Percentiles rank a stretch among this genome's conserved stretches.
Evolutionary conservation across 306 rosid genomes (phyloP).

Genomic region (Fragaria ananassa): DNA sequence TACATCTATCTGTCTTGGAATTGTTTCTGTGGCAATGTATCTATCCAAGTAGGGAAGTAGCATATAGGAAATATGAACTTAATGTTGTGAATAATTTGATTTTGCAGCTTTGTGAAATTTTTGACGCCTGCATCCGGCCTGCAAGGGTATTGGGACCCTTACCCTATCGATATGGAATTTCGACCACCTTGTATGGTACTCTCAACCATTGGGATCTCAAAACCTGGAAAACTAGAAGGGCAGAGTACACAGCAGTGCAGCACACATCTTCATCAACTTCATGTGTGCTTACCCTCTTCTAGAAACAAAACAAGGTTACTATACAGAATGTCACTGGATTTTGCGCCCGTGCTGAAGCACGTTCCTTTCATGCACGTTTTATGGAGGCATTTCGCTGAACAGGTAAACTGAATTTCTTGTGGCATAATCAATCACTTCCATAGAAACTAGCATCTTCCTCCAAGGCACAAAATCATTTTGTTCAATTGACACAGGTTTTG

Average conservation of each 20-base stretch:
- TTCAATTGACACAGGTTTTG: conserved; percentile 49
- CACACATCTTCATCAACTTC: conserved; percentile 91
- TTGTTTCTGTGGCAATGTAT: background rate
- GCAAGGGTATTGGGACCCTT: conserved; percentile 97
- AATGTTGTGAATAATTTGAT: conserved; percentile 27
- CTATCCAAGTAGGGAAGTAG: background rate
- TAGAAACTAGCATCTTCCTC: background rate
- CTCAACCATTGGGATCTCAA: conserved; percentile 91
- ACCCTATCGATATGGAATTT: conserved; percentile 96
- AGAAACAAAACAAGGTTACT: conserved; percentile 74
- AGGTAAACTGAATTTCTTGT: conserved; percentile 41
- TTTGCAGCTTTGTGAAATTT: conserved; percentile 80
- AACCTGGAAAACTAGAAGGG: conserved; percentile 88
- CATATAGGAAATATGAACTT: background rate
- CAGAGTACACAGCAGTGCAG: conserved; percentile 64
- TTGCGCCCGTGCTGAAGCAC: conserved; percentile 78
- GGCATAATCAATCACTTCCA: background rate
- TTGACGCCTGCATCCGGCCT: conserved; percentile 84
- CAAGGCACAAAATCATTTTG: background rate
- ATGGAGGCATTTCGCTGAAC: conserved; percentile 88
- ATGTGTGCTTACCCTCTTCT: conserved; percentile 86
- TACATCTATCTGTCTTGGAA: background rate
- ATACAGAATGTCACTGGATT: conserved; percentile 91
- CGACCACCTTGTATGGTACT: conserved; percentile 94
- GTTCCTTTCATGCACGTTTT: conserved; percentile 71